phyloP scores from a whole-genome alignment of 176 grass and related monocot genomes.

The Carex cristatella region DNA sequence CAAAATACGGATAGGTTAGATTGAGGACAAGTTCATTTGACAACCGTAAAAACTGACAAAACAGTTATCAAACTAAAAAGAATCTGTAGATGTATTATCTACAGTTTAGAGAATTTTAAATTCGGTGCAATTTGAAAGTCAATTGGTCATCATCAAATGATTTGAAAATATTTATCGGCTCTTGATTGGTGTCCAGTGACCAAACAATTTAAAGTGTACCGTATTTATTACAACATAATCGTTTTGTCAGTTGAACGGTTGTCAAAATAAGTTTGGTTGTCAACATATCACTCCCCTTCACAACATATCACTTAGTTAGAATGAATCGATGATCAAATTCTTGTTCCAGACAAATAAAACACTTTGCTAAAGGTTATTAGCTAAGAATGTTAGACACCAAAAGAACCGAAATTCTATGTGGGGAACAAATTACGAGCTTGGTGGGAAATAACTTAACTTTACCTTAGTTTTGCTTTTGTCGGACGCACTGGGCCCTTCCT shows the following conservation, averaged over 20 bases:
- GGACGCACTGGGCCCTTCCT: constrained; percentile 41
- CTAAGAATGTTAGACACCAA: not conserved
- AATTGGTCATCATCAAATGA: not conserved
- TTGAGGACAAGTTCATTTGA: too few species aligned
- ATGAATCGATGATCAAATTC: too few species aligned
- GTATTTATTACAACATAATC: not conserved
- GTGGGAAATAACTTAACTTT: not conserved
- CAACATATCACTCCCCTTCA: not conserved
- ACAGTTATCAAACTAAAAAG: not conserved
- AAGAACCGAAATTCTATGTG: not conserved
- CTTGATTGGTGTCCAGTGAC: not conserved
- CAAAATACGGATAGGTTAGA: not conserved
- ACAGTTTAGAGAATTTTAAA: not conserved
- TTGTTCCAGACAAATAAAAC: not conserved
- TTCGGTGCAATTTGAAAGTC: not conserved
- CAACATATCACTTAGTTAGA: too few species aligned
- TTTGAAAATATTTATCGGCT: not conserved
- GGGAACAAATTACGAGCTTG: not conserved
- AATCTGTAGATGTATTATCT: not conserved
- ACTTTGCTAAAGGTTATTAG: not conserved
- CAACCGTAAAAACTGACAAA: not conserved
- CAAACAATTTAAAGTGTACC: not conserved
- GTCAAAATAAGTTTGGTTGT: not conserved
- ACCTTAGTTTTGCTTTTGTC: constrained; percentile 26
- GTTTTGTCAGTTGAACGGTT: not conserved